Evolutionary conservation across 257 asterid species (phyloP).

Genomic region (Mentha longifolia): DNA sequence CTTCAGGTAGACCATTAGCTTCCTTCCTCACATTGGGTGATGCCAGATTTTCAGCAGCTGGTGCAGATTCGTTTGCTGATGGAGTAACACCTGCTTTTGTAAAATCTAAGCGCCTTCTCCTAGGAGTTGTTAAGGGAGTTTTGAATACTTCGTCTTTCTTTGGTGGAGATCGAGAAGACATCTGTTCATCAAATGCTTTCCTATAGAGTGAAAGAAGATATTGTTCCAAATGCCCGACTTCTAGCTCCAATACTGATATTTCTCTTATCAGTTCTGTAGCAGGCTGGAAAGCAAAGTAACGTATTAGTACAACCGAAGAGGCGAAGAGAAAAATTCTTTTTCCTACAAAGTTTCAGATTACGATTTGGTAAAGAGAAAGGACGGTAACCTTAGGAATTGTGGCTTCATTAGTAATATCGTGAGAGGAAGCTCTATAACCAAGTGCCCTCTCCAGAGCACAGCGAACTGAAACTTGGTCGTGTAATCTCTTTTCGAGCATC

Average conservation of each 20-base stretch:
- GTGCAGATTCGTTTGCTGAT: conserved; percentile 37
- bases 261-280: conserved; percentile 91
- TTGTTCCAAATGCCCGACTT: conserved; percentile 95
- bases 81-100: conserved; percentile 52
- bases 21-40: conserved; percentile 44
- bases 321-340: background rate
- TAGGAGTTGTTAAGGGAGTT: conserved; percentile 66
- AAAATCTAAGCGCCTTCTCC: conserved; percentile 81
- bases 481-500: conserved; percentile 78
- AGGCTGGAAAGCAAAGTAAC: conserved; percentile 58
- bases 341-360: background rate
- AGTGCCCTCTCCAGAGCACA: conserved; percentile 86
- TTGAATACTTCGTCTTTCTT: conserved; percentile 45
- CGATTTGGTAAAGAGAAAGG: background rate
- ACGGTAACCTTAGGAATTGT: conserved; percentile 71
- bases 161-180: conserved; percentile 60
- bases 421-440: conserved; percentile 69
- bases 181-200: conserved; percentile 87
- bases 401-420: conserved; percentile 42
- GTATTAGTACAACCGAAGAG: conserved; percentile 10
- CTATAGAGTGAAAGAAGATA: conserved; percentile 90
- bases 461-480: conserved; percentile 82
- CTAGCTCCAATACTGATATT: conserved; percentile 84
- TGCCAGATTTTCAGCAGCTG: conserved; percentile 41
- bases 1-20: conserved; percentile 49